Evolutionary conservation across 495 filamentous ascomycete genomes (phyloP), one percentile per base, ranked within the genome.

Genomic region (Aspergillus saccharolyticus): DNA sequence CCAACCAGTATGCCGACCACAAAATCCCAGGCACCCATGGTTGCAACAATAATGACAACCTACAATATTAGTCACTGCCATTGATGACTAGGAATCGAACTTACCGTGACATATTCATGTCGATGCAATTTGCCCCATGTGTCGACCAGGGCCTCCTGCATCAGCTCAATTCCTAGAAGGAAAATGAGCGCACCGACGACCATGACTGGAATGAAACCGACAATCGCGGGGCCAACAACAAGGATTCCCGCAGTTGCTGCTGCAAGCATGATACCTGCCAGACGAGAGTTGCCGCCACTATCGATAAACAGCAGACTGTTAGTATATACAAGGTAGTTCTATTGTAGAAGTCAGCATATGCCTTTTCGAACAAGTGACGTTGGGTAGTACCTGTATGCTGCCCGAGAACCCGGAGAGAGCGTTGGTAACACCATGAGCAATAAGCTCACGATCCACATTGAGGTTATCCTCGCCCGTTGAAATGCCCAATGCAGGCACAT

Each of bases 11-110:
- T 97, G 25, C 95, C 94, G 22, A 88, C 81, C 5, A 97, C 94
- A 66, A 98, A 97, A 68, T 98, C 94, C 75, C 91, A 95, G 22
- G 88, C 84, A 5, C 95, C 95, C 95, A 98, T 98, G 18, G 91
- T 89, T 28, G 96, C 77, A 5, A 96, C 90, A 61, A 98, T 97
- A n/a, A 85, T 85, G 53, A 96, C 74, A 54, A 97, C 88, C 84
- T 89, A 59, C 42, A 62, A 55, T 70, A 67, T 68, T 56, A 65
- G 61, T 44, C 28, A 33, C 47, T 55, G 46, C 8, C 10, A 25
- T 33, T 5, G 9, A 2, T 20, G n/a, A 12, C 10, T 44, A 3
- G 24, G 18, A 4, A 33, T 19, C 12, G 12, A 25, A 69, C 77
- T 60, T 74, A 87, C 91, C 14, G 94, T 97, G 46, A 94, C 64